A percentile compares a stretch with the other conserved stretches of the same genome.
Evolutionary conservation across 2,329 filamentous ascomycete genomes (phyloP).

Genomic region (Pleomassaria siparia): DNA sequence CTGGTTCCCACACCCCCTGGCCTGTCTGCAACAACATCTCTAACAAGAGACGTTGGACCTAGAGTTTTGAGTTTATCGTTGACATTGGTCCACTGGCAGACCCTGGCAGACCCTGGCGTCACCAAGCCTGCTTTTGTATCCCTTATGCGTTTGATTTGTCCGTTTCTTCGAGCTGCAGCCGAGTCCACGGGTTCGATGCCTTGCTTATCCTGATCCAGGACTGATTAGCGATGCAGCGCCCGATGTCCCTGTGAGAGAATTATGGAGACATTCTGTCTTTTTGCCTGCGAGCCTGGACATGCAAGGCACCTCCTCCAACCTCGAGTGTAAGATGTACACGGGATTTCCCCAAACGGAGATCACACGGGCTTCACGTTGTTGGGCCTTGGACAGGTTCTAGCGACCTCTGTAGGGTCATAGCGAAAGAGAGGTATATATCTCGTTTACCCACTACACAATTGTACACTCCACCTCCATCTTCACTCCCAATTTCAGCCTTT

Average conservation of each 20-base stretch:
- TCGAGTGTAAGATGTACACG: constrained; percentile 36
- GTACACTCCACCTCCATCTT: constrained; percentile 15
- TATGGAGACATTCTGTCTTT: constrained; percentile 21
- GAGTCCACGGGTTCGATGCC: constrained; percentile 19
- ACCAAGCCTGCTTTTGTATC: constrained; percentile 16
- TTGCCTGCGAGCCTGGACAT: constrained; percentile 20
- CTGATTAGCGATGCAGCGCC: constrained; percentile 22
- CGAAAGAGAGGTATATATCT: constrained; percentile 26
- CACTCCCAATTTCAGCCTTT: constrained; percentile 15
- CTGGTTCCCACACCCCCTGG: constrained; percentile 20
- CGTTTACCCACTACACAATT: constrained; percentile 16
- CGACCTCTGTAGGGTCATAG: constrained; percentile 11
- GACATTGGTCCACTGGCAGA: constrained; percentile 21
- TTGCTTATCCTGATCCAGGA: constrained; percentile 15
- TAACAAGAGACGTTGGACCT: constrained; percentile 35
- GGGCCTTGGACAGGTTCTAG: constrained; percentile 14
- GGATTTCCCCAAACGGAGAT: constrained; percentile 25
- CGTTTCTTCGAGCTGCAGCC: constrained; percentile 20
- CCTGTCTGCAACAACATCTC: constrained; percentile 38
- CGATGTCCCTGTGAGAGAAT: constrained; percentile 30
- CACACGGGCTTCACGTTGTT: constrained; percentile 15
- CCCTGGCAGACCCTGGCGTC: constrained; percentile 20
- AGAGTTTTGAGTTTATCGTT: constrained; percentile 21
- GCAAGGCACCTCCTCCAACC: constrained; percentile 37
- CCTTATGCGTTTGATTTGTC: constrained; percentile 38